These are phyloP conservation scores for Cryphonectria radicalis DNA, from an alignment of 2,329 filamentous ascomycete species.

Conservation along the genomic window DNA sequence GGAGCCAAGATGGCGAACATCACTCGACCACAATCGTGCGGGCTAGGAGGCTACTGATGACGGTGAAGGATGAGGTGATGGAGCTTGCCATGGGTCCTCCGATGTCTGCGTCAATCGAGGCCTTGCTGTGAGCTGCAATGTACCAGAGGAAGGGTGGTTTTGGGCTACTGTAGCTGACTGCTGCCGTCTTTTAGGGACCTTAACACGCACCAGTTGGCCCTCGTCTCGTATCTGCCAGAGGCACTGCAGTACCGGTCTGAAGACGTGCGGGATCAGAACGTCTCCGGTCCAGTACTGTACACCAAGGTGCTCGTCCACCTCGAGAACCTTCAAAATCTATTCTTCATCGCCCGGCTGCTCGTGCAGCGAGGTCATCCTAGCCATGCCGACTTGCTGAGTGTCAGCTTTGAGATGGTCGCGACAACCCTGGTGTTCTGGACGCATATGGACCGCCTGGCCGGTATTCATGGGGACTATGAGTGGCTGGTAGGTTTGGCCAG, in stretches of 20 bases:
- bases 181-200: conserved; percentile 37
- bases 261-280: conserved; percentile 41
- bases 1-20: conserved; percentile 52
- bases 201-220: conserved; percentile 41
- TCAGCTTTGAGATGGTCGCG: conserved; percentile 53
- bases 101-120: conserved; percentile 43
- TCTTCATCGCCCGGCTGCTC: conserved; percentile 61
- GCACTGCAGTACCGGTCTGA: conserved; percentile 45
- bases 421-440: conserved; percentile 54
- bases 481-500: conserved; percentile 47
- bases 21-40: conserved; percentile 50
- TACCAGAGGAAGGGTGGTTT: not conserved
- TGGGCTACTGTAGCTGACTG: not conserved
- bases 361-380: conserved; percentile 47
- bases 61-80: conserved; percentile 62
- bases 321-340: conserved; percentile 59
- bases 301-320: conserved; percentile 52
- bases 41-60: conserved; percentile 51
- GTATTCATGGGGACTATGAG: conserved; percentile 50
- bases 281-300: conserved; percentile 42
- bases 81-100: conserved; percentile 56
- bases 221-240: conserved; percentile 42
- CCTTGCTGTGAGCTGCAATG: conserved; percentile 36
- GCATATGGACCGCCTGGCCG: conserved; percentile 49
- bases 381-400: conserved; percentile 46